Conservation (phyloP, 106 monocot species). For the Allium sativum region DNA sequence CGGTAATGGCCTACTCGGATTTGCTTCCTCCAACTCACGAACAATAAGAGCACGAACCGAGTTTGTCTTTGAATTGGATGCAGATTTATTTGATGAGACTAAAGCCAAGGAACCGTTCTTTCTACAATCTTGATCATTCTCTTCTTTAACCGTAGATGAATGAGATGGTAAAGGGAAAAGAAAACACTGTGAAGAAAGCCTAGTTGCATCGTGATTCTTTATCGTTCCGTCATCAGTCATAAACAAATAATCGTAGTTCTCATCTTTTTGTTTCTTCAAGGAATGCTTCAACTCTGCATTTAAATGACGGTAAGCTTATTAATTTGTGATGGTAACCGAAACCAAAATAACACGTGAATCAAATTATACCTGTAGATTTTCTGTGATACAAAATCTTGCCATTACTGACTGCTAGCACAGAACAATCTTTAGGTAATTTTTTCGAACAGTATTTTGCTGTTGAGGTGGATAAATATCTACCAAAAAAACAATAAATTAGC, state of each 20-base stretch:
- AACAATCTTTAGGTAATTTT: constrained; percentile 36
- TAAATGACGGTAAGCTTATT: background rate
- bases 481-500: background rate
- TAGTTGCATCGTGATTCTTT: constrained; percentile 3
- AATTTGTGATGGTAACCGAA: background rate
- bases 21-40: constrained; percentile 1
- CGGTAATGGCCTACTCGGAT: constrained; percentile 17
- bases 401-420: constrained; percentile 43
- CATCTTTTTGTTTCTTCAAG: background rate
- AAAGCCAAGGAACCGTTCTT: background rate
- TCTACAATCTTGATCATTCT: background rate
- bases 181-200: constrained; percentile 7
- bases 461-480: constrained; percentile 20
- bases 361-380: constrained; percentile 20
- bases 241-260: background rate
- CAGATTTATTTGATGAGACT: constrained; percentile 3
- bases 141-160: background rate
- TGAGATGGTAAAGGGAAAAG: constrained; percentile 2
- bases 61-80: background rate
- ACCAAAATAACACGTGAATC: background rate
- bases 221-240: background rate
- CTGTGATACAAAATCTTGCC: constrained; percentile 51
- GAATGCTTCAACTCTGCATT: background rate
- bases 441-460: constrained; percentile 48
- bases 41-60: background rate